Conservation (phyloP, 306 rosid genomes). For the Rosa rugosa region DNA sequence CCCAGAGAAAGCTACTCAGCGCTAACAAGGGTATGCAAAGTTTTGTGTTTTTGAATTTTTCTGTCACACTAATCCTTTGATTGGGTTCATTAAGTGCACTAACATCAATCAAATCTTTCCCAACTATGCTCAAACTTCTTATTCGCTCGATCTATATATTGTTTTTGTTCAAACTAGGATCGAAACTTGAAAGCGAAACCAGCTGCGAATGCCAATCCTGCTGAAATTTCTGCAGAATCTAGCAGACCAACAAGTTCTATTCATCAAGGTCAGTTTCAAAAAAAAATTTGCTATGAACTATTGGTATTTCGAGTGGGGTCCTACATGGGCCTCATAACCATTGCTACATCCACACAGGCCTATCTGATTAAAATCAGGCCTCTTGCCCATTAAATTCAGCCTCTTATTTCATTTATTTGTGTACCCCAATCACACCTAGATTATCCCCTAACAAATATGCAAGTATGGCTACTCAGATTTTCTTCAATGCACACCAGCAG, state of each 20-base stretch:
- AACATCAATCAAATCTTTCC: neutral
- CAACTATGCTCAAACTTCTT: neutral
- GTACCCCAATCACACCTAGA: too few relatives aligned
- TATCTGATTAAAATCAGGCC: too few relatives aligned
- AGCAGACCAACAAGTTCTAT: slow-evolving; percentile 59
- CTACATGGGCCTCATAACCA: too few relatives aligned
- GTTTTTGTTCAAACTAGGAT: slow-evolving; percentile 34
- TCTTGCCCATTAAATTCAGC: too few relatives aligned
- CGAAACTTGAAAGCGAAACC: neutral
- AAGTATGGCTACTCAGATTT: too few relatives aligned
- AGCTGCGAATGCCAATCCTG: slow-evolving; percentile 47
- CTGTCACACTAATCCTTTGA: neutral
- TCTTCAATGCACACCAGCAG: too few relatives aligned
- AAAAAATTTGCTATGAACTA: too few relatives aligned
- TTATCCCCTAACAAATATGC: too few relatives aligned
- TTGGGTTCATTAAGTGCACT: neutral
- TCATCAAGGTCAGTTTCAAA: slow-evolving; percentile 47
- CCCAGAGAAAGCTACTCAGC: slow-evolving; percentile 11
- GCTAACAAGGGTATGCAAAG: neutral
- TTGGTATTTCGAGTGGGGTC: too few relatives aligned
- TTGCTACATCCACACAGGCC: too few relatives aligned
- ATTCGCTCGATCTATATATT: neutral
- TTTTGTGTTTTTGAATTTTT: neutral
- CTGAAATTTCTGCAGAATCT: slow-evolving; percentile 65
- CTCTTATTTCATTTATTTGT: too few relatives aligned